Base-by-base conservation (phyloP, 371 early-diverging fungal genomes). In the Lichtheimia ramosa region DNA sequence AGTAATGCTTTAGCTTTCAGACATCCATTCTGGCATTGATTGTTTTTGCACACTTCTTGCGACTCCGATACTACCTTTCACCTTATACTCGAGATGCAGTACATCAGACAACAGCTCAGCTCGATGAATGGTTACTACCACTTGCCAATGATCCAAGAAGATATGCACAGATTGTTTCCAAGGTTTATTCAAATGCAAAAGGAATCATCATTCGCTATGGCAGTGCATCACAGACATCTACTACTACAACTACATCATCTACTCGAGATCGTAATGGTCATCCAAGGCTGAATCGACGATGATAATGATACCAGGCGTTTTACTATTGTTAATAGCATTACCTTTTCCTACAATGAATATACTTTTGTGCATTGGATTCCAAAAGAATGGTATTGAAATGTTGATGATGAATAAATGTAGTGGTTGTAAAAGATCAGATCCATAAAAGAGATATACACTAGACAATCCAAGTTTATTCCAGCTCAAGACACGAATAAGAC, bases 41-140 rank as follows among this genome's bases (percentile, higher is more conserved):
- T 50, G 67, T 92, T 14, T 95, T 88, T 67, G 82, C 75, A 58
- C 90, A 92, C 68, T 95, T 95, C 70, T 64, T 95, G 69, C 79
- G 90, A 14, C 83, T 93, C 76, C 84, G 96, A 16, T 93, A 89
- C 64, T 79, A 83, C 69, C 72, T 89, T 39, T 87, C 87, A n/a
- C 73, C 85, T 48, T 77, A 86, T 56, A 85, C 86, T 6, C 76
- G 83, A 43, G 69, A 77, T 34, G 88, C 88, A 1, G 73, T 89
- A 50, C 69, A 74, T 16, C 54, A 71, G 3, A 71, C 86, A 24
- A 75, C 84, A 7, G 65, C 60, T 3, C 66, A 74, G 23, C 43
- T 86, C 41, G 90, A 90, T 55, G 63, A 65, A 12, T 51, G 67
- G 71, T 66, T 90, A 53, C 61, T 78, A n/a, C 82, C 86, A 51